These are phyloP conservation scores for Ogataea wickerhamii DNA, from an alignment of 805 yeast genomes.

Conservation along the genomic window DNA sequence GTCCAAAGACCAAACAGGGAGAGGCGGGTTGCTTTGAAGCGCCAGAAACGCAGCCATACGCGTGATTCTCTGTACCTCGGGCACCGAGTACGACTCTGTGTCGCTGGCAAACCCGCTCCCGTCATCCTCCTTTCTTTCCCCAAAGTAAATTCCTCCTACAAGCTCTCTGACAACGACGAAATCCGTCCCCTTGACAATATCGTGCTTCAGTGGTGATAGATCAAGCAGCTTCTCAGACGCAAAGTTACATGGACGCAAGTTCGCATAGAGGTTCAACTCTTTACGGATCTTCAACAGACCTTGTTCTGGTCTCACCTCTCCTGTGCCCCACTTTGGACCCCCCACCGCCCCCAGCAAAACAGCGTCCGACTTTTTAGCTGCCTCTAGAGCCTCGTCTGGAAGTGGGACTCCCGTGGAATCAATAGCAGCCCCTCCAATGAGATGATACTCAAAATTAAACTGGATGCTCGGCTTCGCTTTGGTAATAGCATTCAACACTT, in stretches of 20 bases:
- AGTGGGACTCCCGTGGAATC: slow-evolving; percentile 94
- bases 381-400: slow-evolving; percentile 77
- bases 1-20: slow-evolving; percentile 93
- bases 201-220: slow-evolving; percentile 82
- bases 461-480: slow-evolving; percentile 51
- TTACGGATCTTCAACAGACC: slow-evolving; percentile 92
- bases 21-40: slow-evolving; percentile 87
- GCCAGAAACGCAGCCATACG: slow-evolving; percentile 99
- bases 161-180: slow-evolving; percentile 93
- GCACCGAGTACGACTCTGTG: slow-evolving; percentile 86
- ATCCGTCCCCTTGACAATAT: slow-evolving; percentile 85
- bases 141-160: slow-evolving; percentile 98
- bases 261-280: slow-evolving; percentile 90
- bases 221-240: slow-evolving; percentile 79
- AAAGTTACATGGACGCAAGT: slow-evolving; percentile 94
- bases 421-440: slow-evolving; percentile 98
- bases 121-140: slow-evolving; percentile 90
- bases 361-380: slow-evolving; percentile 86
- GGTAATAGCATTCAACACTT: slow-evolving; percentile 79
- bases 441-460: slow-evolving; percentile 76
- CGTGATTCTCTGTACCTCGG: slow-evolving; percentile 92
- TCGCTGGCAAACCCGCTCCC: slow-evolving; percentile 88
- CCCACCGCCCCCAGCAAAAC: slow-evolving; percentile 98
- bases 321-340: slow-evolving; percentile 99
- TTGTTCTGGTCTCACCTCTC: slow-evolving; percentile 94